Evolutionary conservation across 257 asterid genomes (phyloP).

Genomic region (Plectranthus barbatus): DNA sequence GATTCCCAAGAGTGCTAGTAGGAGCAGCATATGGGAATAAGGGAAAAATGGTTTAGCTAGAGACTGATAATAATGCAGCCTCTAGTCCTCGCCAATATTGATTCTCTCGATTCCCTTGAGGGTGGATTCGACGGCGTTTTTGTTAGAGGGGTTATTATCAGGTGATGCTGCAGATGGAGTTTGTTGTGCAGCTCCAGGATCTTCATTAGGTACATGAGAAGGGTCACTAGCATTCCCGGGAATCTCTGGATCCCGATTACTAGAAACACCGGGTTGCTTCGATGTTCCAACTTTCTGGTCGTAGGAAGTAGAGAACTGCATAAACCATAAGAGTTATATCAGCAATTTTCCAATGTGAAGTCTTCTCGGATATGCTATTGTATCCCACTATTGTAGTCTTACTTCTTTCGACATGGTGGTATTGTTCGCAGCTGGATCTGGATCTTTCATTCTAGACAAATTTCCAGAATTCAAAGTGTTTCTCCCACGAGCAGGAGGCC

Average conservation of each 20-base stretch:
- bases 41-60: constrained; percentile 21
- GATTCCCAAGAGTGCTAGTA: neutral
- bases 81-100: constrained; percentile 60
- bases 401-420: constrained; percentile 50
- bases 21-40: constrained; percentile 23
- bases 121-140: constrained; percentile 54
- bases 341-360: neutral
- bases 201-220: constrained; percentile 30
- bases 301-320: constrained; percentile 51
- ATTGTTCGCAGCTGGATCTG: constrained; percentile 44
- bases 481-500: constrained; percentile 46
- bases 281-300: constrained; percentile 42
- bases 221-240: constrained; percentile 31
- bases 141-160: constrained; percentile 41
- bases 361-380: neutral
- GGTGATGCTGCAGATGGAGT: constrained; percentile 48
- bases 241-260: constrained; percentile 46
- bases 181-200: constrained; percentile 37
- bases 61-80: constrained; percentile 38
- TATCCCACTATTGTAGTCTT: constrained; percentile 2
- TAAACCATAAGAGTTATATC: neutral
- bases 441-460: constrained; percentile 51
- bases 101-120: constrained; percentile 76
- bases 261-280: constrained; percentile 47
- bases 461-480: constrained; percentile 48